A percentile compares a stretch with the other conserved stretches of the same genome.
These are phyloP conservation scores for Sordaria brevicollis DNA, from an alignment of 495 filamentous ascomycete genomes.

Conservation along the genomic window DNA sequence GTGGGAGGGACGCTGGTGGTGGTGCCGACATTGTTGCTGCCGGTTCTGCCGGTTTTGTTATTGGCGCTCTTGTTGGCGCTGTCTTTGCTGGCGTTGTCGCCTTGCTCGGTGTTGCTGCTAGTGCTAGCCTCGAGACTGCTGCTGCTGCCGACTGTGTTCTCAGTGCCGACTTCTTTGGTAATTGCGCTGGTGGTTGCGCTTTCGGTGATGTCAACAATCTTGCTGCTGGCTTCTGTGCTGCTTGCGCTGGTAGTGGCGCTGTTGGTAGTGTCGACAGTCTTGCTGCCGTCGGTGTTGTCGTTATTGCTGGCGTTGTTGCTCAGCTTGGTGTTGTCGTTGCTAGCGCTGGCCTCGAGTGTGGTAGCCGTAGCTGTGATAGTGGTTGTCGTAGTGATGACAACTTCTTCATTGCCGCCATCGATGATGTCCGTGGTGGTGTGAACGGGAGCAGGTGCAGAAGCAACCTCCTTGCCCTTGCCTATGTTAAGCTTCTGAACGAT, in stretches of 20 bases:
- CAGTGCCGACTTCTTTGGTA: too few species aligned
- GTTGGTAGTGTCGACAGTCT: neutral
- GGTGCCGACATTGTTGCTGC: too few species aligned
- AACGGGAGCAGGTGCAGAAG: too few species aligned
- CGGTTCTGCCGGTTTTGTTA: neutral
- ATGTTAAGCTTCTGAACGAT: neutral
- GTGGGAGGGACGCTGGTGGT: too few species aligned
- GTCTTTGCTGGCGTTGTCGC: neutral
- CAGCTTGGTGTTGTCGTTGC: neutral
- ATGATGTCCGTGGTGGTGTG: neutral
- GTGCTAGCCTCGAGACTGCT: too few species aligned
- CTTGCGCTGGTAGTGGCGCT: neutral
- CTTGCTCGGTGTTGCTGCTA: too few species aligned
- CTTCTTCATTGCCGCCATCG: neutral
- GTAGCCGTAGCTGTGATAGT: neutral
- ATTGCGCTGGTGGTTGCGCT: too few species aligned
- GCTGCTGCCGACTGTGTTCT: too few species aligned
- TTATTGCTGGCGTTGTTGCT: neutral
- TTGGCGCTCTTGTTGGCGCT: neutral
- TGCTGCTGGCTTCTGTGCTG: neutral
- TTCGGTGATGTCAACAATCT: too few species aligned
- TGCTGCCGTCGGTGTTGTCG: neutral
- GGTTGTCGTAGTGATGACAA: neutral
- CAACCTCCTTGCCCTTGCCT: neutral
- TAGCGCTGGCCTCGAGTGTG: too few species aligned